These are phyloP conservation scores for Phalaenopsis equestris DNA, from an alignment of 106 monocot species.

Conservation along the genomic window DNA sequence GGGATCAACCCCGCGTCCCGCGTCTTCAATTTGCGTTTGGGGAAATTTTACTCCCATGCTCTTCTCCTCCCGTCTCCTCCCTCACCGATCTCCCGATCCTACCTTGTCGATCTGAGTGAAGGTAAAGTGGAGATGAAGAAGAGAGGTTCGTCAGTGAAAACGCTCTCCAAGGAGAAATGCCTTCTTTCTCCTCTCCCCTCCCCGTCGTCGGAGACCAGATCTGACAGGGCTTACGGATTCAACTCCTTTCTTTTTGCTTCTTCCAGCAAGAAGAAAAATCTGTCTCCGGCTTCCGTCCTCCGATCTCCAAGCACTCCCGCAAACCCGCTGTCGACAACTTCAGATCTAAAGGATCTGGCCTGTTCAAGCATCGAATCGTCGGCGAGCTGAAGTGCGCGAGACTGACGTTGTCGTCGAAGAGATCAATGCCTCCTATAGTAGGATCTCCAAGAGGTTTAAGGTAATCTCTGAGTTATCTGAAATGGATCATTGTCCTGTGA, in stretches of 20 bases:
- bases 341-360: conserved; percentile 16
- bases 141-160: background rate
- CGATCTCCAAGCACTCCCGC: conserved; percentile 2
- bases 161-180: conserved; percentile 6
- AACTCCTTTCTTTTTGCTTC: background rate
- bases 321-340: conserved; percentile 4
- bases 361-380: conserved; percentile 3
- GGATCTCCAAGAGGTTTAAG: background rate
- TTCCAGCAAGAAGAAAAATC: background rate
- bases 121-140: background rate
- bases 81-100: too few species aligned
- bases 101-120: background rate
- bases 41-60: too few species aligned
- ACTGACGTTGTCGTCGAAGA: conserved; percentile 18
- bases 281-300: background rate
- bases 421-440: conserved; percentile 13
- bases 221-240: conserved; percentile 4
- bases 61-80: too few species aligned
- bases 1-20: too few species aligned
- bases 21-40: too few species aligned
- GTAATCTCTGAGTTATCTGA: background rate
- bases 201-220: background rate
- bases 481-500: background rate
- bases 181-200: conserved; percentile 17
- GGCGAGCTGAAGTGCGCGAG: conserved; percentile 4